phyloP scores from a whole-genome alignment of 495 filamentous ascomycete genomes.

The Immersiella caudata region DNA sequence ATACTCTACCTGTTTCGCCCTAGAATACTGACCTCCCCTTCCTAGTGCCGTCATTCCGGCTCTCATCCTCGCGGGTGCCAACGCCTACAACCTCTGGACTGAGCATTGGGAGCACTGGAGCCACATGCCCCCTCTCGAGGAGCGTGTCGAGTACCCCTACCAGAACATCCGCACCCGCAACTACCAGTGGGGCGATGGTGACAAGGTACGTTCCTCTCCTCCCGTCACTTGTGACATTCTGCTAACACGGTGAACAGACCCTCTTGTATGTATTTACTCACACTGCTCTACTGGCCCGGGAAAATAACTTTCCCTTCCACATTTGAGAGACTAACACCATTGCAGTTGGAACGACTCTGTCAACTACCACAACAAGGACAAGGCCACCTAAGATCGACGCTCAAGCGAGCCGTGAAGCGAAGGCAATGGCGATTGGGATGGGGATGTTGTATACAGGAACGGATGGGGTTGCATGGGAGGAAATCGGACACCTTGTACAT shows the following conservation, averaged over 20 bases:
- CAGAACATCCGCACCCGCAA: conserved; percentile 92
- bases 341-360: conserved; percentile 87
- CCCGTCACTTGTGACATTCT: not conserved
- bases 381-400: conserved; percentile 54
- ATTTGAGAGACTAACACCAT: not conserved
- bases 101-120: conserved; percentile 96
- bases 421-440: not conserved
- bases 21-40: conserved; percentile 24
- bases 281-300: not conserved
- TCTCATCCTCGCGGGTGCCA: conserved; percentile 69
- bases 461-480: not conserved
- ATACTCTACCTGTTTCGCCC: not conserved
- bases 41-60: conserved; percentile 67
- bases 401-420: not conserved
- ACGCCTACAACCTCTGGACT: conserved; percentile 86
- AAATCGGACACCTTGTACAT: conserved; percentile 19
- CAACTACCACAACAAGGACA: conserved; percentile 96
- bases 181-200: conserved; percentile 88
- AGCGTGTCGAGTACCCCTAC: conserved; percentile 87
- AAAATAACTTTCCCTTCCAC: too few species aligned
- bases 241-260: conserved; percentile 30
- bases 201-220: conserved; percentile 69
- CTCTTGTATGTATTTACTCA: conserved; percentile 43
- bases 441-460: conserved; percentile 5
- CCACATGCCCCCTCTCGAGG: conserved; percentile 84